Evolutionary conservation across 305 asterid species (phyloP), one percentile per base, ranked within the genome.

Genomic region (Plantago coronopus): DNA sequence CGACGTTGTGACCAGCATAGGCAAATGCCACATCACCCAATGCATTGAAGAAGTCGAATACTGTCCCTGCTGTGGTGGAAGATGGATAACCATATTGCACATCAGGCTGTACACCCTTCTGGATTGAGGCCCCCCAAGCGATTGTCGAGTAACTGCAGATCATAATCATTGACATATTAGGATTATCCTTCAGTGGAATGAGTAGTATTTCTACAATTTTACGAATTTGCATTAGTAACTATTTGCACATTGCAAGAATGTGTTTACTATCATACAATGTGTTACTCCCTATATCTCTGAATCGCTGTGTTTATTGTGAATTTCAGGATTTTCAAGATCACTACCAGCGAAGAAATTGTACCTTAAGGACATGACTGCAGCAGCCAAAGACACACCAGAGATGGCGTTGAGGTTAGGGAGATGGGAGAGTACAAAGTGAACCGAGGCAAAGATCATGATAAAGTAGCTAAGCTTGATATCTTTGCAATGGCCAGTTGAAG

Each of bases 311-410:
- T 51, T 14, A 5, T n/a, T 53, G 58, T 38, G 15, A 38, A 38
- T 2, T 38, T 10, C 58, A 53, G 42, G 17, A 25, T 53, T 53
- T 15, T 53, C 43, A 38, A 38, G 21, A 38, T 38, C 47, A 10
- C 37, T 25, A 10, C 37, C 15, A 53, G 34, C 34, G 14, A 37
- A 53, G 13, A 18, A 16, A 37, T 5, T 53, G 11, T 63, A 85
- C 95, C 89, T 84, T 53, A 88, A 72, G 20, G 91, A 88, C 91
- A 88, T 88, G 63, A 85, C 80, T 0, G 96, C 89, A 0, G 96
- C 95, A 1, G 93, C 95, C 64, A 88, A 66, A 1, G 96, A 88
- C 5, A 88, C 83, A 1, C 93, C 88, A 1, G 91, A 75, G 68
- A 88, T 83, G 11, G 96, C 74, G 29, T 88, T 80, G 73, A 88